A percentile compares a stretch with the other conserved stretches of the same genome.
Conservation (phyloP, 1,139 yeast genomes). For the Suhomyces anneliseae region DNA sequence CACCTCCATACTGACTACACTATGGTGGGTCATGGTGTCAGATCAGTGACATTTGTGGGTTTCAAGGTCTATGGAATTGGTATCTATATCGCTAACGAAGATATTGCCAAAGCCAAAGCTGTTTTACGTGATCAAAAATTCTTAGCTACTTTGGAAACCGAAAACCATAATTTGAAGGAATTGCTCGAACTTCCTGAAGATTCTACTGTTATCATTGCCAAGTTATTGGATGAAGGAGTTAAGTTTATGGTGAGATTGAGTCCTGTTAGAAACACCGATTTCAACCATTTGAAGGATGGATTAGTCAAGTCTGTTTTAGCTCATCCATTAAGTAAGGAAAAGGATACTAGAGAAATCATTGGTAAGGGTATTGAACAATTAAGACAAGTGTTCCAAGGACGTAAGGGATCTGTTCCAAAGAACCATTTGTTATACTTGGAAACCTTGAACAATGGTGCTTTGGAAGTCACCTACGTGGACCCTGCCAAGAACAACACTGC, state of each 20-base stretch:
- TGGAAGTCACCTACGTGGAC: constrained; percentile 45
- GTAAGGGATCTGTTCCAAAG: constrained; percentile 64
- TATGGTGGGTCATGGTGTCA: constrained; percentile 74
- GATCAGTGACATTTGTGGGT: constrained; percentile 79
- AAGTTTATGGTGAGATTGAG: constrained; percentile 71
- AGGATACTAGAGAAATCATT: constrained; percentile 32
- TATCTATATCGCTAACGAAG: constrained; percentile 66
- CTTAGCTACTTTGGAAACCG: constrained; percentile 11
- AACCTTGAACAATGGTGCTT: constrained; percentile 43
- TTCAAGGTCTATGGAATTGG: constrained; percentile 89
- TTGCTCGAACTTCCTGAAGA: constrained; percentile 28
- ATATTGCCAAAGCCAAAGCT: constrained; percentile 45
- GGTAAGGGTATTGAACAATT: constrained; percentile 57
- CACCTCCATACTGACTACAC: constrained; percentile 34
- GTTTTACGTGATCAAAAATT: constrained; percentile 30
- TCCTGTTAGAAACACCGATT: constrained; percentile 88
- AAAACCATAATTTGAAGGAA: constrained; percentile 15
- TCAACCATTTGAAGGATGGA: constrained; percentile 86
- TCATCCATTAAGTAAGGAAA: constrained; percentile 43
- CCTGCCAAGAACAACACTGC: constrained; percentile 28
- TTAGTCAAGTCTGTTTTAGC: constrained; percentile 73
- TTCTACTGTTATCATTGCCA: constrained; percentile 53
- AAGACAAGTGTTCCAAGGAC: constrained; percentile 46
- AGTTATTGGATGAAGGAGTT: constrained; percentile 59
- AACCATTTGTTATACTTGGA: constrained; percentile 58